Percentiles rank a stretch among this genome's conserved stretches.
phyloP scores from a whole-genome alignment of 495 filamentous ascomycete species.

The Lepidopterella palustris region DNA sequence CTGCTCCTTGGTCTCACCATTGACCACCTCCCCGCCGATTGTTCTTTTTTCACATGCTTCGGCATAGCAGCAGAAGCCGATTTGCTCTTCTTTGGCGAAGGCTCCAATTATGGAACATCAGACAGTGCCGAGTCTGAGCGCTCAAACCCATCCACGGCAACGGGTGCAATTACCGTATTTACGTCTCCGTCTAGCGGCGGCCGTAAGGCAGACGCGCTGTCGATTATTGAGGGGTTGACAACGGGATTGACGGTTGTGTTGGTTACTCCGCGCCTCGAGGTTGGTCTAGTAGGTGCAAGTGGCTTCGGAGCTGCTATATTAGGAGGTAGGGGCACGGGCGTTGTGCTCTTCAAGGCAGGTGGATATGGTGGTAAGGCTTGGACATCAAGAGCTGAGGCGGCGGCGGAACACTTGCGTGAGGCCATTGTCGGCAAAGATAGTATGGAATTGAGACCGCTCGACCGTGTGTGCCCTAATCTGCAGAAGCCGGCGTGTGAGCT shows the following conservation, averaged over 20 bases:
- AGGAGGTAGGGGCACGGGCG: conserved; percentile 12
- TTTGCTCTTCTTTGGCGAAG: not conserved
- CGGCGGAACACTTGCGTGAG: conserved; percentile 27
- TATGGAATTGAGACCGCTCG: not conserved
- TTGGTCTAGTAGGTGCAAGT: conserved; percentile 11
- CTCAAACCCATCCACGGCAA: not conserved
- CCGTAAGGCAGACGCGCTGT: conserved; percentile 13
- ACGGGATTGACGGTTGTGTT: conserved; percentile 11
- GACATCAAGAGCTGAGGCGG: conserved; percentile 1
- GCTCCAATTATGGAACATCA: not conserved
- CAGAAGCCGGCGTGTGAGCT: not conserved
- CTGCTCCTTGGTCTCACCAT: not conserved
- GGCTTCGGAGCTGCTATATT: conserved; percentile 11
- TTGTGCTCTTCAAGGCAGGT: not conserved
- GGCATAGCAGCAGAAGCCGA: not conserved
- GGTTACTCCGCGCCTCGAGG: conserved; percentile 6
- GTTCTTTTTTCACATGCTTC: not conserved
- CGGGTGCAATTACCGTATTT: not conserved
- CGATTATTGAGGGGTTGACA: conserved; percentile 20
- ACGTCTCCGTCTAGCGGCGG: conserved; percentile 22
- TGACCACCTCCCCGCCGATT: not conserved
- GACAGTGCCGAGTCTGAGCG: not conserved
- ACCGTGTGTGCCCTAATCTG: not conserved
- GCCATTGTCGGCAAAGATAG: conserved; percentile 15
- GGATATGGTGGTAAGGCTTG: not conserved